Conservation (phyloP, 345 rosid genomes). For the Sisymbrium irio region DNA sequence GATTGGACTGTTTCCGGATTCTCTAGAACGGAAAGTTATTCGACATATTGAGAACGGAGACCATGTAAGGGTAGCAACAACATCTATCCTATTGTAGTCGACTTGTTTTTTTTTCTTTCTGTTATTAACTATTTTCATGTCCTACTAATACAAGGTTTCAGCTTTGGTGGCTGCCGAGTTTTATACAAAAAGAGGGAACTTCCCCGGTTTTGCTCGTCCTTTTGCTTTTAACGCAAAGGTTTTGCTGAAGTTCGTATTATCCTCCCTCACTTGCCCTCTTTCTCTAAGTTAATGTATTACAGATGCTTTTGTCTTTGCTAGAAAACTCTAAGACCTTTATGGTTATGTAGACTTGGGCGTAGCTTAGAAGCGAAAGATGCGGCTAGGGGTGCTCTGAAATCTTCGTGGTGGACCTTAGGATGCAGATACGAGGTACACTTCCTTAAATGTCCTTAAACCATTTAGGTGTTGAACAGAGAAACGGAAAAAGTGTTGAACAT, state of each 20-base stretch:
- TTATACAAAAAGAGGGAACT: constrained; percentile 65
- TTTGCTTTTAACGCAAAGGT: constrained; percentile 74
- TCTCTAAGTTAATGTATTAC: background rate
- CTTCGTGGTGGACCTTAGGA: constrained; percentile 98
- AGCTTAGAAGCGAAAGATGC: constrained; percentile 79
- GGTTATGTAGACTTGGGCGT: constrained; percentile 59
- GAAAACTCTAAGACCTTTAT: constrained; percentile 20
- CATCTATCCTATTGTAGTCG: background rate
- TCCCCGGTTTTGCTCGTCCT: constrained; percentile 84
- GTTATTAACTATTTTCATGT: constrained; percentile 22
- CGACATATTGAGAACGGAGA: constrained; percentile 70
- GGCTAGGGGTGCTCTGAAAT: constrained; percentile 85
- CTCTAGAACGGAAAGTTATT: constrained; percentile 72
- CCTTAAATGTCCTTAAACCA: background rate
- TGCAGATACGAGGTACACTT: constrained; percentile 59
- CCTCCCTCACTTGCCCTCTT: constrained; percentile 7
- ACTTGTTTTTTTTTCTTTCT: constrained; percentile 11
- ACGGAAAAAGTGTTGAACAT: background rate
- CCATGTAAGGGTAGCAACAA: constrained; percentile 48
- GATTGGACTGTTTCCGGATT: constrained; percentile 88
- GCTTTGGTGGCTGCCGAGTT: constrained; percentile 92
- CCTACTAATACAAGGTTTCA: constrained; percentile 55
- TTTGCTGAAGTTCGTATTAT: constrained; percentile 59
- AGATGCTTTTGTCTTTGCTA: background rate
- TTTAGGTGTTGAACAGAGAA: background rate